phyloP scores from a whole-genome alignment of 1,284 basidiomycete species.

The Microbotryum scabiosae region DNA sequence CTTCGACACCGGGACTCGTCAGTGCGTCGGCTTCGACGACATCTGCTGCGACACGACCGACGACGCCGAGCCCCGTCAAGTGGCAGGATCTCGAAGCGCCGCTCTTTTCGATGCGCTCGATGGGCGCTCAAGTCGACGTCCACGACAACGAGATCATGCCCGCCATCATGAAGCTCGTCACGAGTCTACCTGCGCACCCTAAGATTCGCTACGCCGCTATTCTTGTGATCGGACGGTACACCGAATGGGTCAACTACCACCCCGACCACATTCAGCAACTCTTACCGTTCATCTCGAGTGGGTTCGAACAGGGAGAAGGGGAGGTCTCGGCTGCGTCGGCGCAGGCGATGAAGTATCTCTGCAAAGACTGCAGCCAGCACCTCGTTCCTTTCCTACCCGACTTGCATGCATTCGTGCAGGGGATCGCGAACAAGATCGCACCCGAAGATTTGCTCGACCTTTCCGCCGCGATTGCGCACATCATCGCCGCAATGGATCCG shows the following conservation, averaged over 20 bases:
- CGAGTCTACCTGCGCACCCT: conserved; percentile 81
- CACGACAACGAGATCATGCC: conserved; percentile 78
- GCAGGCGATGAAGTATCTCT: conserved; percentile 91
- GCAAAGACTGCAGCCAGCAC: conserved; percentile 86
- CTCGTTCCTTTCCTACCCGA: conserved; percentile 85
- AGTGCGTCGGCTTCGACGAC: conserved; percentile 6
- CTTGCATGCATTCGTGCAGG: conserved; percentile 76
- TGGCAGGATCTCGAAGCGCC: conserved; percentile 99
- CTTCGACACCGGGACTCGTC: not conserved
- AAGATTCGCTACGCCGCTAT: conserved; percentile 90
- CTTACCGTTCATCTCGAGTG: conserved; percentile 82
- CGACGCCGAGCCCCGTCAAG: conserved; percentile 4
- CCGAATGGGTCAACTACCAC: conserved; percentile 90
- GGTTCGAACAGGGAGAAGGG: conserved; percentile 61
- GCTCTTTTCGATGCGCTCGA: conserved; percentile 93
- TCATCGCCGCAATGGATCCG: conserved; percentile 80
- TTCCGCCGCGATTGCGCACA: conserved; percentile 89
- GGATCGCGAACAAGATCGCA: conserved; percentile 63
- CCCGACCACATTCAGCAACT: conserved; percentile 78
- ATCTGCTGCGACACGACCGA: not conserved
- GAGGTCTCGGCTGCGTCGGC: conserved; percentile 84
- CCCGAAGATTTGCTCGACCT: conserved; percentile 86
- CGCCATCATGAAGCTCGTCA: conserved; percentile 90
- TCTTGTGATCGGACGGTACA: conserved; percentile 90
- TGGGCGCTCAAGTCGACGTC: conserved; percentile 88